A percentile compares a stretch with the other conserved stretches of the same genome.
These are phyloP conservation scores for Cyclostephanos invisitatus DNA, from an alignment of 108 stramenopile genomes.

Conservation along the genomic window DNA sequence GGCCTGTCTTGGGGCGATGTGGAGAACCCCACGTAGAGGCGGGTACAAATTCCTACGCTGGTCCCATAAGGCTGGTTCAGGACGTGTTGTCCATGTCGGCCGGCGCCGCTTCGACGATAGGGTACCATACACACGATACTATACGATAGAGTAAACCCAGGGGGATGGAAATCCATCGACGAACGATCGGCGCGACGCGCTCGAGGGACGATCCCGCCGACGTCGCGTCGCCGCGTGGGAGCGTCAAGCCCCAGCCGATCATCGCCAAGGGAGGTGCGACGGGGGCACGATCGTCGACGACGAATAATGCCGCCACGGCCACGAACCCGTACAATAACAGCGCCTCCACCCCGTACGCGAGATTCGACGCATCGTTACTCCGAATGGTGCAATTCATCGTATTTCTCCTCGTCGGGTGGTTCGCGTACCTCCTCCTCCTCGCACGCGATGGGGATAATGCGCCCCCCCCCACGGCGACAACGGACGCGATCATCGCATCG, in stretches of 20 bases:
- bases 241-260: not conserved
- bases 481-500: not conserved
- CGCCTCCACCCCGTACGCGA: constrained; percentile 9
- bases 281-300: not conserved
- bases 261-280: not conserved
- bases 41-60: no score
- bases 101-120: no score
- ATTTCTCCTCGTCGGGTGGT: constrained; percentile 5
- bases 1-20: no score
- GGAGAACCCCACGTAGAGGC: no score
- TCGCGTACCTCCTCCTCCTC: constrained; percentile 11
- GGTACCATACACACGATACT: not conserved
- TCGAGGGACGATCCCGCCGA: not conserved
- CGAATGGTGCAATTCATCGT: constrained; percentile 12
- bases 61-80: no score
- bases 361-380: constrained; percentile 9
- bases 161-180: constrained; percentile 19
- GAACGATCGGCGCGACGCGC: not conserved
- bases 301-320: no score
- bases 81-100: no score
- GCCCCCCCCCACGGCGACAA: not conserved
- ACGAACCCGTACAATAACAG: constrained; percentile 17
- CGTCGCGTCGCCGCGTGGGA: no score
- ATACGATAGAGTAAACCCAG: no score
- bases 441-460: not conserved